Base-by-base conservation (phyloP, 2,329 filamentous ascomycete species). In the Oidium heveae region DNA sequence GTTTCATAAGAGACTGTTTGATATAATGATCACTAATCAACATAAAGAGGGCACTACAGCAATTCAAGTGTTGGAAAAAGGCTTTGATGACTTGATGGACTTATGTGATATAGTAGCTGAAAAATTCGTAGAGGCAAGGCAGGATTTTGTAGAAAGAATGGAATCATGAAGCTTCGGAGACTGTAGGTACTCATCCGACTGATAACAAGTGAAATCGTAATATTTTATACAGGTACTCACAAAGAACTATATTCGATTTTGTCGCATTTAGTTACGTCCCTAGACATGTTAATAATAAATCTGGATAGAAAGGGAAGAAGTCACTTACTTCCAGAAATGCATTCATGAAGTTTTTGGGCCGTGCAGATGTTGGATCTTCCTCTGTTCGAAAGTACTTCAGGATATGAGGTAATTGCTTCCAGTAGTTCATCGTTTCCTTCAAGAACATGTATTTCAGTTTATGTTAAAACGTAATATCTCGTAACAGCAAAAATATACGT, bases 341-440 rank as follows among this genome's bases (percentile, higher is more conserved):
- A 62, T 80, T 76, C 72, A 98, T 93, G 72, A 98, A 98, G 72
- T 78, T 91, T 63, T 79, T 79, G 41, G 89, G 89, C 69, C 95
- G 71, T 67, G 78, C 79, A 62, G 77, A 74, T 61, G 73, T 86
- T 68, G 74, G 83, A 68, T 79, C 86, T 73, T 79, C 86, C 69
- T 96, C 88, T 63, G 80, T 76, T 66, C 88, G 80, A 76, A 96
- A 98, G 71, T 94, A 98, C 64, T 91, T 87, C 77, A 98, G 86
- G 62, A 98, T 77, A 68, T 98, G 91, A 59, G 84, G 84, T 58
- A 88, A 75, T 71, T 98, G 91, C 71, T 95, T 94, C 91, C 91
- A 98, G 75, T 84, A 98, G 73, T 98, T 98, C 74, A 98, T 79
- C 54, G 85, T 98, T 75, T 98, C 91, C 88, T 95, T 62, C 15